Evolutionary conservation across 192 early-diverging fungal species (phyloP).

Genomic region (Funneliformis geosporum): DNA sequence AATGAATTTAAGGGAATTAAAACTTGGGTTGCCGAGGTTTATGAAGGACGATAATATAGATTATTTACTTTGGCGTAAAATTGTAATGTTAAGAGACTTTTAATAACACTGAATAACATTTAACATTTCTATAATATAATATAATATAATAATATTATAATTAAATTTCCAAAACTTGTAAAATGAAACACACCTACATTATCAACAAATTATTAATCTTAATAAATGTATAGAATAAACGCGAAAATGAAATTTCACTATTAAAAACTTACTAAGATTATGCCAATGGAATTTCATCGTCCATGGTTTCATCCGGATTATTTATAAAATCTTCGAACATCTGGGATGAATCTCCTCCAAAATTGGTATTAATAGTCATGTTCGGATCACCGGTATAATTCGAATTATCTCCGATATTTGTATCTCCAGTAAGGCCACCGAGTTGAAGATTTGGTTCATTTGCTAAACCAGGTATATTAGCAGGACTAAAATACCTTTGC

Average conservation of each 20-base stretch:
- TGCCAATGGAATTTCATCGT: background rate
- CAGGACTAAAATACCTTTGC: background rate
- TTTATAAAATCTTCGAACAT: background rate
- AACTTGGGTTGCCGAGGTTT: conserved; percentile 59
- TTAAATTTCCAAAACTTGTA: background rate
- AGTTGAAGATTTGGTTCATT: background rate
- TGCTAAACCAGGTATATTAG: background rate
- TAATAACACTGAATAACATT: background rate
- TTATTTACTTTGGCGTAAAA: background rate
- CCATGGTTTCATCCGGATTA: background rate
- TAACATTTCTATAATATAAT: background rate
- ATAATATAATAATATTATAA: background rate
- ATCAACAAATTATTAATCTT: background rate
- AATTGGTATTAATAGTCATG: background rate
- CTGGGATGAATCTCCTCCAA: background rate
- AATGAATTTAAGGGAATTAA: conserved; percentile 61
- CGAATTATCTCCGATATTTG: background rate
- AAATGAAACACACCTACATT: background rate
- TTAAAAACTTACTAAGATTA: background rate
- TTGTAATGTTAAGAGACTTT: background rate
- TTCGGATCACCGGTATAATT: conserved; percentile 3
- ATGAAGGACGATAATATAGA: background rate
- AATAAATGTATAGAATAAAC: background rate
- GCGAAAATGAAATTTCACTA: background rate
- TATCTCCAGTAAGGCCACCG: background rate